Base-by-base conservation (phyloP, 805 yeast genomes). In the Cyberlindnera maclurae region DNA sequence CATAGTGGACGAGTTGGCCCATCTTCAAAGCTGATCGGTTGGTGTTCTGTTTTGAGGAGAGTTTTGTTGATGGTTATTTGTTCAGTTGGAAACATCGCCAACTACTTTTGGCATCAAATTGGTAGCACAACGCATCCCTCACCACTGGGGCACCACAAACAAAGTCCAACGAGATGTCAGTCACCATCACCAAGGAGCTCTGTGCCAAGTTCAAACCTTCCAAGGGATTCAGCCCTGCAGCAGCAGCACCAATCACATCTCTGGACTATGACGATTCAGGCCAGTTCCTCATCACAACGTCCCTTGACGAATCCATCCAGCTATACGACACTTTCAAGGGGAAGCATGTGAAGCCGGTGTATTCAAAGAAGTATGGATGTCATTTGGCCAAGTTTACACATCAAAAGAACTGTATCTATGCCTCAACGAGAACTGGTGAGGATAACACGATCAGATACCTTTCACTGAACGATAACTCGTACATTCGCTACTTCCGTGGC, bases 351-450 rank as follows among this genome's bases (percentile, higher is more conserved):
- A 83, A 80, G 50, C 75, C 87, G 4, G 71, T 85, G 8, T 80
- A 75, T 42, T 80, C 93, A 22, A 89, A 88, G 62, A 93, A 93
- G 55, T 93, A 93, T 51, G 98, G 98, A 1, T 84, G 88, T 41
- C 88, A 86, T 53, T 62, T 85, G 29, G 96, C 96, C 3, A 69
- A 77, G 33, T 93, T 93, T 58, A 79, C 96, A 1, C 94, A 82
- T 52, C 79, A 77, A 33, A 69, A 73, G 40, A 78, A 79, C 50
- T 81, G 93, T 52, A 67, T 90, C 12, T 85, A 83, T 55, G 88
- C 94, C 1, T 83, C 96, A 5, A 87, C 97, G 0, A 75, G 77
- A 1, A 13, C 12, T 5, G 73, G 75, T 55, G 79, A 75, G 36
- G 89, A 85, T 46, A 77, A 84, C 53, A 76, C 77, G 12, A 73